Percentiles rank a stretch among this genome's conserved stretches.
Conservation (phyloP, 805 yeast genomes). For the Ogataea pignaliae region DNA sequence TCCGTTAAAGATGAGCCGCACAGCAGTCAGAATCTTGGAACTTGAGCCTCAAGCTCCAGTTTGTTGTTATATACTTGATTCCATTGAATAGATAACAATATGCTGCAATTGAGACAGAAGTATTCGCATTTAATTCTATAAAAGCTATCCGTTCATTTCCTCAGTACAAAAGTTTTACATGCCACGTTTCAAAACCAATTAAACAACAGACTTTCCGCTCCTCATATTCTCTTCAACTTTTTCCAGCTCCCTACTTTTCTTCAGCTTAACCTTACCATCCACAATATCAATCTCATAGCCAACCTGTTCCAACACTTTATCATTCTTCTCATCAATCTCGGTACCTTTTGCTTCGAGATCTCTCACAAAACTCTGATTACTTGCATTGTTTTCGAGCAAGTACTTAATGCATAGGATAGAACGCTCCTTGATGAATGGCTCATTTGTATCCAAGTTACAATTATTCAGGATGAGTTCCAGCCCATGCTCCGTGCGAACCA, state of each 20-base stretch:
- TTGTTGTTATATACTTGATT: too few species aligned
- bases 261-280: conserved; percentile 65
- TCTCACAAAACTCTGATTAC: conserved; percentile 75
- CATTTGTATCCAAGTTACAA: conserved; percentile 82
- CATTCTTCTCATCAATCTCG: conserved; percentile 53
- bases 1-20: too few species aligned
- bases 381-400: conserved; percentile 55
- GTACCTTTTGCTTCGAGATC: conserved; percentile 70
- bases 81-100: too few species aligned
- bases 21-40: too few species aligned
- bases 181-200: too few species aligned
- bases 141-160: too few species aligned
- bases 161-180: too few species aligned
- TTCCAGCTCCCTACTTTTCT: conserved; percentile 21
- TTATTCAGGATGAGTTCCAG: conserved; percentile 68
- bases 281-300: conserved; percentile 74
- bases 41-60: too few species aligned
- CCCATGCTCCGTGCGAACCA: conserved; percentile 60
- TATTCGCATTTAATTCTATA: too few species aligned
- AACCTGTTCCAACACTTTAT: conserved; percentile 42
- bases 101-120: too few species aligned
- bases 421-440: conserved; percentile 84
- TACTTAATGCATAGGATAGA: conserved; percentile 75
- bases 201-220: neutral
- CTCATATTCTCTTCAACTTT: conserved; percentile 11